Conservation (phyloP, 1,139 yeast species). For the Ashbya aceris region DNA sequence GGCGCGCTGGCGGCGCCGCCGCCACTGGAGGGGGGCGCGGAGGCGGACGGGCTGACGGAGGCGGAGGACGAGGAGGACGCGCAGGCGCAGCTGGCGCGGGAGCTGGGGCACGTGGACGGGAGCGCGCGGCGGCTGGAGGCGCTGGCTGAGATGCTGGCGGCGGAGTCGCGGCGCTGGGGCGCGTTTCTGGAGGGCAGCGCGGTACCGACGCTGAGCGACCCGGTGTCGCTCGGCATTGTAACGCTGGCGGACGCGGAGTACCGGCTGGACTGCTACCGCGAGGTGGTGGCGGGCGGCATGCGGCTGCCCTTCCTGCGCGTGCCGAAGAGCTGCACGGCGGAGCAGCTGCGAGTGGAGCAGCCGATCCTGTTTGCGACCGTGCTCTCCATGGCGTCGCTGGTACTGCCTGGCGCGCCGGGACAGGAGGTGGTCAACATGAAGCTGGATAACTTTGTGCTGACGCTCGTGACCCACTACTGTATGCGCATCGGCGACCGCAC, state of each 20-base stretch:
- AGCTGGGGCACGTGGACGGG: not conserved
- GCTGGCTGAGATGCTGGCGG: slow-evolving; percentile 15
- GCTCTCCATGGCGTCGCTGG: slow-evolving; percentile 51
- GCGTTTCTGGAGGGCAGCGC: slow-evolving; percentile 17
- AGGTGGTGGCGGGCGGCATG: slow-evolving; percentile 34
- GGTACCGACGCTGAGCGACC: slow-evolving; percentile 30
- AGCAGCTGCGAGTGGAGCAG: slow-evolving; percentile 38
- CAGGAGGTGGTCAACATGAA: slow-evolving; percentile 33
- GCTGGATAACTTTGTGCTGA: slow-evolving; percentile 52
- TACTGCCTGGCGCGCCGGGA: slow-evolving; percentile 30
- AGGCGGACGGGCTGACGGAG: not conserved
- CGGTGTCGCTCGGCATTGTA: slow-evolving; percentile 40
- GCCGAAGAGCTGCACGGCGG: slow-evolving; percentile 37
- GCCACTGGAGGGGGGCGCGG: not conserved
- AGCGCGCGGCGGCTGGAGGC: slow-evolving; percentile 8
- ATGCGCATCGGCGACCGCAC: slow-evolving; percentile 66
- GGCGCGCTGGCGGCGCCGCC: not conserved
- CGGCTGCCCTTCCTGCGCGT: slow-evolving; percentile 45
- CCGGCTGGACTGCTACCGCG: slow-evolving; percentile 38
- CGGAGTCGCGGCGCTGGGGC: slow-evolving; percentile 22
- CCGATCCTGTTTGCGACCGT: slow-evolving; percentile 60
- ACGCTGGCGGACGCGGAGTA: slow-evolving; percentile 42
- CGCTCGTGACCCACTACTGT: slow-evolving; percentile 51
- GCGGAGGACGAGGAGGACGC: slow-evolving; percentile 1
- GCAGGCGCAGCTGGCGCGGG: not conserved